Conservation (phyloP, 2,329 filamentous ascomycete species). For the Emydomyces testavorans region DNA sequence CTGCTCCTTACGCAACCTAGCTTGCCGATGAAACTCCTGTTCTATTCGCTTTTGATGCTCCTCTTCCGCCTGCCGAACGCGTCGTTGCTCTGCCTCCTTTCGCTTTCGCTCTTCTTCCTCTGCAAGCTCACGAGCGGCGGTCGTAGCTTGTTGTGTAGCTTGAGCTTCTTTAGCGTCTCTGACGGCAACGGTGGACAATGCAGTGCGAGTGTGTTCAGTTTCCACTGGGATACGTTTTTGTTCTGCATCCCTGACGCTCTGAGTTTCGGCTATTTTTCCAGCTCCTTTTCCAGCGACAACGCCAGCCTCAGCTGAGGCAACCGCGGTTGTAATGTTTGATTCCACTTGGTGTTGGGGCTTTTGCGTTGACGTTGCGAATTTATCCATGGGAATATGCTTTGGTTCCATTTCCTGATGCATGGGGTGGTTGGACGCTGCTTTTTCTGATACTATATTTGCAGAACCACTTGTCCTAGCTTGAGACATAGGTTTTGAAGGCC, state of each 20-base stretch:
- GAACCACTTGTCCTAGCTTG: slow-evolving; percentile 17
- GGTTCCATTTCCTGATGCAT: background rate
- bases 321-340: background rate
- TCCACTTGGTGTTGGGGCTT: background rate
- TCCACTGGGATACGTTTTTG: slow-evolving; percentile 9
- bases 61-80: slow-evolving; percentile 37
- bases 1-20: slow-evolving; percentile 35
- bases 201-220: slow-evolving; percentile 12
- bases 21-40: slow-evolving; percentile 33
- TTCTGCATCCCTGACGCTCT: background rate
- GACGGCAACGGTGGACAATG: slow-evolving; percentile 13
- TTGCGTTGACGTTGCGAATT: background rate
- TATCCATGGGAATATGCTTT: background rate
- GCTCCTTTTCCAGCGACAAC: background rate
- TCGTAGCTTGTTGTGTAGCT: slow-evolving; percentile 26
- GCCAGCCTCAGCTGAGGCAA: background rate
- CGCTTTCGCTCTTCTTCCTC: slow-evolving; percentile 24
- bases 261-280: background rate
- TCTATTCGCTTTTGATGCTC: slow-evolving; percentile 35
- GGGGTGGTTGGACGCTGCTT: background rate
- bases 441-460: slow-evolving; percentile 18
- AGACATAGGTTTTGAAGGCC: slow-evolving; percentile 17
- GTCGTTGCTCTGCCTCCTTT: slow-evolving; percentile 34
- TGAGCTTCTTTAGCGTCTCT: slow-evolving; percentile 23
- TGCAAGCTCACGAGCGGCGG: slow-evolving; percentile 28